Evolutionary conservation across 2,329 filamentous ascomycete species (phyloP).

Genomic region (Verticillium nubilum): DNA sequence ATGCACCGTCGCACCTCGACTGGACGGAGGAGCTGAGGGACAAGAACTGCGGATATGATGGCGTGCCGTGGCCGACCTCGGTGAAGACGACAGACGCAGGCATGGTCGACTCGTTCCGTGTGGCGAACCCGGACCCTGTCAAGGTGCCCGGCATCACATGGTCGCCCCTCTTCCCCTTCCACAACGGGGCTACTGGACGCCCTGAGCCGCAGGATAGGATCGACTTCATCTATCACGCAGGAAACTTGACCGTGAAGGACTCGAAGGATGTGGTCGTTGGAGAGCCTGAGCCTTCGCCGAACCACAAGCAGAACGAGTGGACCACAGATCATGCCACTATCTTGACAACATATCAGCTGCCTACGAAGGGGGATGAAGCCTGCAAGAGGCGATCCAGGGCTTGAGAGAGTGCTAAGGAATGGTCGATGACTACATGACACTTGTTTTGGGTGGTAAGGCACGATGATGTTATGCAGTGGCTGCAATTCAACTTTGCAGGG

Average conservation of each 20-base stretch:
- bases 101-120: conserved; percentile 33
- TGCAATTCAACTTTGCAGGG: no score
- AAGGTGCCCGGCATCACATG: conserved; percentile 28
- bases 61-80: conserved; percentile 33
- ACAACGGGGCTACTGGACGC: conserved; percentile 16
- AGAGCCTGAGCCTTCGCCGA: conserved; percentile 23
- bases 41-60: conserved; percentile 28
- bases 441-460: no score
- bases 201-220: conserved; percentile 34
- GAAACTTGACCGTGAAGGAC: conserved; percentile 21
- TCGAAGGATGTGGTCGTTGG: conserved; percentile 27
- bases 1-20: conserved; percentile 37
- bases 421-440: no score
- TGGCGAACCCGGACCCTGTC: conserved; percentile 27
- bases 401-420: no score
- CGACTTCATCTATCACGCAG: conserved; percentile 36
- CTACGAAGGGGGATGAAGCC: background rate
- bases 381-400: background rate
- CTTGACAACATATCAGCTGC: background rate
- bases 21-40: conserved; percentile 26
- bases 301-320: conserved; percentile 33
- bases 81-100: conserved; percentile 25
- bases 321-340: conserved; percentile 27
- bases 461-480: no score
- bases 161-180: conserved; percentile 31